Percentiles rank a stretch among this genome's conserved stretches.
phyloP scores from a whole-genome alignment of 140 eudicot species.

The Ambrosia hybrid region DNA sequence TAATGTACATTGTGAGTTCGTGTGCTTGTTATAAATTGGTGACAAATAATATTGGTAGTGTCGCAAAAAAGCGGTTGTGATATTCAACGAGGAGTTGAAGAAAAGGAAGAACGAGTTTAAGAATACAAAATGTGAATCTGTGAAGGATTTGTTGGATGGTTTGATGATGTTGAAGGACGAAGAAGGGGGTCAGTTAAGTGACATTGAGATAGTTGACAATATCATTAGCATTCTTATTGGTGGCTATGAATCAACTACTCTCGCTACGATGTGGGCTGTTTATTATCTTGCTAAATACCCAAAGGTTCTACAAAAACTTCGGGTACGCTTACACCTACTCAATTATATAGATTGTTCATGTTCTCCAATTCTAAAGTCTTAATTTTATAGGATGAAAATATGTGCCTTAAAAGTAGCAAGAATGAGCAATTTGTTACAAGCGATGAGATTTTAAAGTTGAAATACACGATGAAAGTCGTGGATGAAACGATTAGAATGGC shows the following conservation, averaged over 20 bases:
- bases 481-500: conserved; percentile 58
- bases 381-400: conserved; percentile 48
- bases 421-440: conserved; percentile 37
- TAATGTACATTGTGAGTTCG: no score
- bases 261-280: conserved; percentile 51
- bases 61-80: conserved; percentile 31
- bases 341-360: neutral
- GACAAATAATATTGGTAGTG: conserved; percentile 34
- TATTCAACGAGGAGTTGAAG: conserved; percentile 49
- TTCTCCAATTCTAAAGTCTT: neutral
- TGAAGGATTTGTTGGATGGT: conserved; percentile 56
- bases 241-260: conserved; percentile 49
- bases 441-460: conserved; percentile 45
- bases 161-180: conserved; percentile 59
- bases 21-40: neutral
- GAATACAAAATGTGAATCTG: conserved; percentile 2
- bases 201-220: conserved; percentile 58
- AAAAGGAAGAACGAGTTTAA: conserved; percentile 37
- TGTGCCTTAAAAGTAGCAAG: conserved; percentile 31
- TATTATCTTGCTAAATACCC: conserved; percentile 64
- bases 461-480: conserved; percentile 54
- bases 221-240: conserved; percentile 42
- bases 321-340: conserved; percentile 32
- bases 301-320: conserved; percentile 61
- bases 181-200: conserved; percentile 48